Evolutionary conservation across 768 basidiomycete genomes (phyloP).

Genomic region (Baorangia bicolor): DNA sequence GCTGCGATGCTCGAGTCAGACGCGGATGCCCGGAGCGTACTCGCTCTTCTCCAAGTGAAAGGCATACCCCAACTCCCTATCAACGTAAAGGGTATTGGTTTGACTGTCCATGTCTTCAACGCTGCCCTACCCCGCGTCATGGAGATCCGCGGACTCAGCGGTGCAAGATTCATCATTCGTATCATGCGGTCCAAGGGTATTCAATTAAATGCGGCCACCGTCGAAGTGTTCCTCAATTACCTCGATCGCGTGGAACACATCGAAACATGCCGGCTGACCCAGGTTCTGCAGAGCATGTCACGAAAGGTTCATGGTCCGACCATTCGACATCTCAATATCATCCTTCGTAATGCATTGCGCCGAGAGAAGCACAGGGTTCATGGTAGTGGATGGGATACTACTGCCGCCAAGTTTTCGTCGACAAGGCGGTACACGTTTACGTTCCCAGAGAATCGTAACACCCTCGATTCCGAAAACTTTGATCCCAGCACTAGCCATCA

Average conservation of each 20-base stretch:
- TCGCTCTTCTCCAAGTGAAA: constrained; percentile 23
- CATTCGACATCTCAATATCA: constrained; percentile 55
- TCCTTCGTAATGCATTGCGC: constrained; percentile 53
- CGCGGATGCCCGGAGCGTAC: constrained; percentile 22
- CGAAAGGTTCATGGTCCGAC: constrained; percentile 45
- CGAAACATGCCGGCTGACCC: constrained; percentile 46
- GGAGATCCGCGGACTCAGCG: constrained; percentile 46
- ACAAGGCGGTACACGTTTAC: constrained; percentile 21
- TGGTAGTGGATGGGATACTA: constrained; percentile 47
- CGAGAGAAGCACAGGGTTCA: constrained; percentile 46
- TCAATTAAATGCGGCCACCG: constrained; percentile 51
- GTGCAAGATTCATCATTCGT: constrained; percentile 45
- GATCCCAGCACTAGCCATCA: constrained; percentile 50
- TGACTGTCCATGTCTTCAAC: constrained; percentile 57
- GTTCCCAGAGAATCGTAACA: constrained; percentile 4
- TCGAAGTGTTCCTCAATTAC: constrained; percentile 54
- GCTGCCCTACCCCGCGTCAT: constrained; percentile 54
- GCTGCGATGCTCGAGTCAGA: constrained; percentile 42
- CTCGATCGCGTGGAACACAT: constrained; percentile 44
- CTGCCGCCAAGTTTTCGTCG: constrained; percentile 40
- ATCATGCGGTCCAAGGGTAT: constrained; percentile 56
- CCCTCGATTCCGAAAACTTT: constrained; percentile 34
- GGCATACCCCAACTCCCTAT: constrained; percentile 17
- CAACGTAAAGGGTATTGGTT: constrained; percentile 30
- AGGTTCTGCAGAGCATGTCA: constrained; percentile 46